Percentiles rank a stretch among this genome's conserved stretches.
These are phyloP conservation scores for Komagataella pastoris DNA, from an alignment of 805 yeast genomes.

Conservation along the genomic window DNA sequence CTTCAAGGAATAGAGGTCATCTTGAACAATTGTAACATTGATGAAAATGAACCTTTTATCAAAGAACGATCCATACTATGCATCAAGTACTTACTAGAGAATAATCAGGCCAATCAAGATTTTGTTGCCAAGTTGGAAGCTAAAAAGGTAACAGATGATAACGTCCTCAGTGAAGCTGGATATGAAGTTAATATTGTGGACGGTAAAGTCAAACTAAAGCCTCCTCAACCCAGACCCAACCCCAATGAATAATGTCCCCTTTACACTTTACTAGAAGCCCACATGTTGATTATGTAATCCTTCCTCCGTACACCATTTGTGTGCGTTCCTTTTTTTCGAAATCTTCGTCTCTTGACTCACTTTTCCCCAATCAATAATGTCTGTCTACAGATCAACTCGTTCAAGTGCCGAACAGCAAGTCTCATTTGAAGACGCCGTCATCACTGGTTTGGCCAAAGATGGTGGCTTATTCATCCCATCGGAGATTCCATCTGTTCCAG, in stretches of 20 bases:
- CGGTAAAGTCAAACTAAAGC: constrained; percentile 47
- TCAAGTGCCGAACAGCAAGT: constrained; percentile 34
- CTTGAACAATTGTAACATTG: constrained; percentile 73
- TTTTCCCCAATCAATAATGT: constrained; percentile 20
- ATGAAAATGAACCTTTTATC: constrained; percentile 77
- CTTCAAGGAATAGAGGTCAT: constrained; percentile 58
- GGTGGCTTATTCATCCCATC: constrained; percentile 94
- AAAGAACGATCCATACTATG: constrained; percentile 79
- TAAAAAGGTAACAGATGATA: constrained; percentile 39
- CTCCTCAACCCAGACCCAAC: neutral
- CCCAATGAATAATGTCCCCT: neutral
- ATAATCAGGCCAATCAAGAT: constrained; percentile 58
- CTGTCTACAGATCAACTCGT: constrained; percentile 74
- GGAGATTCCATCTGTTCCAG: constrained; percentile 51
- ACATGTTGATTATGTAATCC: neutral
- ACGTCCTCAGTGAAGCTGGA: constrained; percentile 45
- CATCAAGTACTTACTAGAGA: constrained; percentile 49
- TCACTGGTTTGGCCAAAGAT: constrained; percentile 89
- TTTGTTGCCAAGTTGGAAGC: constrained; percentile 75
- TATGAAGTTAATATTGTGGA: constrained; percentile 59
- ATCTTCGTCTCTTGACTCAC: neutral
- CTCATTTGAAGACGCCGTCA: constrained; percentile 71
- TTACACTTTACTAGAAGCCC: too few species aligned
- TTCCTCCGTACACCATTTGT: neutral
- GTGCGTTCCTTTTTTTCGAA: neutral